Evolutionary conservation across 768 basidiomycete genomes (phyloP).

Genomic region (Plicaturopsis crispa): DNA sequence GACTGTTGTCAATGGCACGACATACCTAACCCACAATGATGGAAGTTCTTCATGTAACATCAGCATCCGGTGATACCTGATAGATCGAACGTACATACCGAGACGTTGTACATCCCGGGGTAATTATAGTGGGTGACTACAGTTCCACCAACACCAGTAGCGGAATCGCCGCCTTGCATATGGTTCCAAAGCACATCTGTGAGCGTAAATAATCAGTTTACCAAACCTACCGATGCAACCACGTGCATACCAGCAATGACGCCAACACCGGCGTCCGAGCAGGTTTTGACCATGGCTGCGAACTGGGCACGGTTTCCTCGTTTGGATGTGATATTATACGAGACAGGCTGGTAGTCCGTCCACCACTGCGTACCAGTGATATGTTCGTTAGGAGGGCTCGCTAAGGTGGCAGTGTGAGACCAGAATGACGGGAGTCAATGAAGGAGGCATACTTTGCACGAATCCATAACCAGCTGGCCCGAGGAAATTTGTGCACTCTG

Average conservation of each 20-base stretch:
- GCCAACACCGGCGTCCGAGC: slow-evolving; percentile 47
- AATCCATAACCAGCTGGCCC: slow-evolving; percentile 67
- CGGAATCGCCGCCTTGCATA: slow-evolving; percentile 51
- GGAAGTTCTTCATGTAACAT: slow-evolving; percentile 38
- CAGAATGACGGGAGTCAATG: slow-evolving; percentile 3
- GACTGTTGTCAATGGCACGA: no score
- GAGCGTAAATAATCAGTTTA: background rate
- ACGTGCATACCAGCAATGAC: slow-evolving; percentile 27
- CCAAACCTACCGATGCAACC: background rate
- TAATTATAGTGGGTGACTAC: slow-evolving; percentile 47
- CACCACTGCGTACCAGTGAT: slow-evolving; percentile 47
- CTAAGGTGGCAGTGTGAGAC: slow-evolving; percentile 13
- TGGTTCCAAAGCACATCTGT: slow-evolving; percentile 58
- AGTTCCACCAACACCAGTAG: slow-evolving; percentile 41
- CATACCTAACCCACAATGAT: slow-evolving; percentile 34
- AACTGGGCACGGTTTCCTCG: slow-evolving; percentile 53
- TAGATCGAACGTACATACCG: no score
- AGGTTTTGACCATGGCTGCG: slow-evolving; percentile 36
- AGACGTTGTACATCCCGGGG: slow-evolving; percentile 39
- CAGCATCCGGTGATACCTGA: no score
- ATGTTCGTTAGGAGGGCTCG: slow-evolving; percentile 52
- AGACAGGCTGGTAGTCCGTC: slow-evolving; percentile 69
- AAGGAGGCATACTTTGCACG: slow-evolving; percentile 47
- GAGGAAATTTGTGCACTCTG: slow-evolving; percentile 58
- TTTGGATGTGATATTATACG: slow-evolving; percentile 58